Evolutionary conservation across 352 stramenopile genomes (phyloP), one percentile per base, ranked within the genome.

Genomic region (Aphanomyces stellatus): DNA sequence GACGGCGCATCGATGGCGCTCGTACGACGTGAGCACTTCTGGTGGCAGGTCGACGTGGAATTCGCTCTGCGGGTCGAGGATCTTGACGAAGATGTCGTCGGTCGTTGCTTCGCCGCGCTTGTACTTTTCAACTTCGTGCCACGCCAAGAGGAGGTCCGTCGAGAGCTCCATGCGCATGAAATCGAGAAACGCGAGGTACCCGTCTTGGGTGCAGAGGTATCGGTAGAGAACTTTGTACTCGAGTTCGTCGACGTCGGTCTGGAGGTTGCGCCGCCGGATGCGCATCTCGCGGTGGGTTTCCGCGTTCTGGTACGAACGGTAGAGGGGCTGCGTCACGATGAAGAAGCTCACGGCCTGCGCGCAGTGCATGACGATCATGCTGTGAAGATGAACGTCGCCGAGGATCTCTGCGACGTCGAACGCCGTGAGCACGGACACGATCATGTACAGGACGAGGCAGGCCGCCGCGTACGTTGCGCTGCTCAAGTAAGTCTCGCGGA

Each of bases 161-260:
- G 17, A 28, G 22, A 67, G 49, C 28, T 67, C 60, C 30, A 35
- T 55, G 11, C 48, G 48, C 15, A 13, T 57, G n/a, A 67, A 67
- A 24, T 37, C 42, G 28, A 67, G 30, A 56, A 67, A 55, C 2
- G 28, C 60, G 17, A 4, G 15, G 27, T 57, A 67, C 2, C 60
- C 60, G 3, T 42, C 60, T 10, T 55, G 11, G 10, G 60, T 67
- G 11, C 10, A 59, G 17, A 67, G 33, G 22, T 59, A 67, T 25
- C 60, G 60, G 37, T 67, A 67, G n/a, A 67, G 28, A 37, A 67
- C 60, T 27, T 57, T 67, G 28, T 49, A 67, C 2, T 67, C 60
- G 27, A 67, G 60, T 22, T 67, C 37, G 15, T 57, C 60, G 13
- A 57, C 60, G 33, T 55, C 27, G 17, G 19, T 30, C n/a, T 67